Conservation (phyloP, 257 asterid species). For the Ophiorrhiza pumila region DNA sequence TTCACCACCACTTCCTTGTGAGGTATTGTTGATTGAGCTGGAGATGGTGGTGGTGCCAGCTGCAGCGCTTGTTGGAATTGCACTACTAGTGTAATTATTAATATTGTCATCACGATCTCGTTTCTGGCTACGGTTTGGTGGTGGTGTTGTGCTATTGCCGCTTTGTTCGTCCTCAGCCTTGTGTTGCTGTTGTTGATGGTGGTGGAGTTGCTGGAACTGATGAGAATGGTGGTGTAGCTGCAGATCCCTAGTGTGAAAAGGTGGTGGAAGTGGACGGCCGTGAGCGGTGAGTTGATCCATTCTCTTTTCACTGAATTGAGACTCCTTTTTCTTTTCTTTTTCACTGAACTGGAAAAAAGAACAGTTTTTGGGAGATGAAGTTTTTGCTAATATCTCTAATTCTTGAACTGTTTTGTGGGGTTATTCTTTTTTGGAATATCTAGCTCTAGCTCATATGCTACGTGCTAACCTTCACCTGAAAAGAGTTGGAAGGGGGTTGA, state of each 20-base stretch:
- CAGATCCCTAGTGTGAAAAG: slow-evolving; percentile 65
- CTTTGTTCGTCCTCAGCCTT: slow-evolving; percentile 53
- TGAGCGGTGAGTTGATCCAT: slow-evolving; percentile 80
- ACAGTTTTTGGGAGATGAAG: background rate
- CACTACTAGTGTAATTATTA: slow-evolving; percentile 14
- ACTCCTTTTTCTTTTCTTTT: background rate
- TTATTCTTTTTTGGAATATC: background rate
- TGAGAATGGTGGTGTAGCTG: slow-evolving; percentile 64
- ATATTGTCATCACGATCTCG: slow-evolving; percentile 48
- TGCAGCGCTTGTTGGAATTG: slow-evolving; percentile 13
- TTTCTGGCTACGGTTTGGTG: slow-evolving; percentile 31
- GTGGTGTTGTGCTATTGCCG: slow-evolving; percentile 31
- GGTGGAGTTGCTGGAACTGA: slow-evolving; percentile 38
- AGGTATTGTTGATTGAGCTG: no score
- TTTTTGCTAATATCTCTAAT: background rate
- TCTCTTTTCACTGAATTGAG: no score
- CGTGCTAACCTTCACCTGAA: slow-evolving; percentile 27
- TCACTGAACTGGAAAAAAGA: background rate
- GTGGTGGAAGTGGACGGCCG: slow-evolving; percentile 85
- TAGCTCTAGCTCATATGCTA: background rate
- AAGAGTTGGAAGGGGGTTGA: slow-evolving; percentile 19
- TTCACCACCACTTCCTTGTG: slow-evolving; percentile 8
- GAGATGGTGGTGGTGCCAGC: slow-evolving; percentile 12
- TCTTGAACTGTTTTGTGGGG: background rate
- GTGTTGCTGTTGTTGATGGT: slow-evolving; percentile 17